Percentiles rank a stretch among this genome's conserved stretches.
Evolutionary conservation across 2,329 filamentous ascomycete species (phyloP).

Genomic region (Fusarium marasasianum): DNA sequence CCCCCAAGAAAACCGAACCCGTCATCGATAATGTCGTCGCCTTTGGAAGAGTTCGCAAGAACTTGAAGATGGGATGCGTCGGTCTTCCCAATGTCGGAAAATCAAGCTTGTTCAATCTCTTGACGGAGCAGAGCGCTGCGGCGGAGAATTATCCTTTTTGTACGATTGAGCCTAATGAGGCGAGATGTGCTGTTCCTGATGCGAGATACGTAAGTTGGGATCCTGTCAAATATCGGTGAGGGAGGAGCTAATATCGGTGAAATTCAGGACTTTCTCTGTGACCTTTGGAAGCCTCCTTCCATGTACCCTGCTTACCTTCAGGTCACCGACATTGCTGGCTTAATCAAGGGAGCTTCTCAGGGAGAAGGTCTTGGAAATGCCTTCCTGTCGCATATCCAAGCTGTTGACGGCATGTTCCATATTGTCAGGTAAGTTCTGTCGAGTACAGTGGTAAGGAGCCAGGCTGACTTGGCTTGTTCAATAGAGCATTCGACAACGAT

Average conservation of each 20-base stretch:
- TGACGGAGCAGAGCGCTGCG: constrained; percentile 57
- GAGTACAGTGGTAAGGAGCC: fast-evolving
- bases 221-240: neutral
- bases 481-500: constrained; percentile 56
- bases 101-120: constrained; percentile 56
- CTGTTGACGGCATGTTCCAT: constrained; percentile 57
- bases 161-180: constrained; percentile 58
- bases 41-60: constrained; percentile 55
- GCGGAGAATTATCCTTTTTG: constrained; percentile 59
- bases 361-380: constrained; percentile 57
- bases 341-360: constrained; percentile 56
- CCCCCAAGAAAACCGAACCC: constrained; percentile 52
- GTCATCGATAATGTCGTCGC: constrained; percentile 56
- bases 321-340: constrained; percentile 57
- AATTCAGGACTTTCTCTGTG: constrained; percentile 54
- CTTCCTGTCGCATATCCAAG: constrained; percentile 57
- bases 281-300: constrained; percentile 57
- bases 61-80: constrained; percentile 59
- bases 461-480: neutral
- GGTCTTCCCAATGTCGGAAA: constrained; percentile 58
- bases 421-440: constrained; percentile 49
- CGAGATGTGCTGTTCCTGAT: constrained; percentile 56
- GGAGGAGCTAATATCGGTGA: neutral
- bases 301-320: constrained; percentile 57
- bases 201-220: constrained; percentile 52